Percentiles rank a stretch among this genome's conserved stretches.
Evolutionary conservation across 345 rosid species (phyloP).

Genomic region (Gossypium australe): DNA sequence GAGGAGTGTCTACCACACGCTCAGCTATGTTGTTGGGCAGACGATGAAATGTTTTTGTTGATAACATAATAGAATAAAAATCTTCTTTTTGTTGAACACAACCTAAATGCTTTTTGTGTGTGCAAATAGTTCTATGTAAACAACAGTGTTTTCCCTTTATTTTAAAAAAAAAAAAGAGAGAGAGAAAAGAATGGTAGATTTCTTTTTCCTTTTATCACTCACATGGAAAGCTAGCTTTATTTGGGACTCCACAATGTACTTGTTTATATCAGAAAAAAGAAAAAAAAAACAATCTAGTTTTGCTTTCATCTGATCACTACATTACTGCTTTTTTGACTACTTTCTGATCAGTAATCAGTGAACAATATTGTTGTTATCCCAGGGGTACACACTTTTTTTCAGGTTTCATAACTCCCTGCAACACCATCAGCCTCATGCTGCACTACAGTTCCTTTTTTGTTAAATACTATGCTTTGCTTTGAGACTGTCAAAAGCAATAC

Average conservation of each 20-base stretch:
- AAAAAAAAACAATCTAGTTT: not conserved
- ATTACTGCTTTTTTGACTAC: not conserved
- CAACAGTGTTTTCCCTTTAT: constrained; percentile 9
- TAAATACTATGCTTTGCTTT: not conserved
- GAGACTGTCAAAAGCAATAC: too few species aligned
- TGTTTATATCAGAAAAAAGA: constrained; percentile 1
- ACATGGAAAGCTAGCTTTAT: constrained; percentile 1
- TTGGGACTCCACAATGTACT: constrained; percentile 9
- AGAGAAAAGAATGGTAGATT: constrained; percentile 15
- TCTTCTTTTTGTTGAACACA: not conserved
- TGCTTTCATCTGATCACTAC: not conserved
- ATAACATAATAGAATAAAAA: not conserved
- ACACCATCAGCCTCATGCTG: not conserved
- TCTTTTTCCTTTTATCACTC: constrained; percentile 14
- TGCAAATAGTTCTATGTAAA: constrained; percentile 24
- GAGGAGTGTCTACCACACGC: not conserved
- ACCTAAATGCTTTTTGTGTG: constrained; percentile 17
- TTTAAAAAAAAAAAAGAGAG: not conserved
- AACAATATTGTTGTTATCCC: not conserved
- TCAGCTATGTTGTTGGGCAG: constrained; percentile 4
- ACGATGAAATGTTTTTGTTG: constrained; percentile 12
- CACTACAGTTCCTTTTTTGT: not conserved
- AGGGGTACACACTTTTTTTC: not conserved
- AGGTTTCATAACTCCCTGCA: not conserved
- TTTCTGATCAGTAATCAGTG: not conserved